Percentiles rank a stretch among this genome's conserved stretches.
Conservation (phyloP, 108 stramenopile genomes). For the Epithemia pelagica region DNA sequence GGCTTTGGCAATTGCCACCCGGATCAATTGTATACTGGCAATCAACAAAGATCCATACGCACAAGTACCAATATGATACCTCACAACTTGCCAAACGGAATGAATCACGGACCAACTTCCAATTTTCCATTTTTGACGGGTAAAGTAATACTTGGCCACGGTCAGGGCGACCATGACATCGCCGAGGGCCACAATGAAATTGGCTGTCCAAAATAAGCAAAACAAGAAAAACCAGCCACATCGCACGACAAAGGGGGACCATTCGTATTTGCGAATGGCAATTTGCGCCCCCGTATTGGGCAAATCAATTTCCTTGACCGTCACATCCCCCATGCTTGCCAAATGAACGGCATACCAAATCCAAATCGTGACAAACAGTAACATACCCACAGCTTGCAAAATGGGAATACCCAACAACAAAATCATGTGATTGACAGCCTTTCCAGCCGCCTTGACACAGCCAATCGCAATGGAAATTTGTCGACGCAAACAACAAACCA, state of each 20-base stretch:
- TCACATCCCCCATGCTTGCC: slow-evolving; percentile 73
- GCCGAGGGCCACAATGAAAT: slow-evolving; percentile 89
- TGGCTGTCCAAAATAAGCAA: slow-evolving; percentile 87
- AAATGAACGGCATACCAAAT: slow-evolving; percentile 47
- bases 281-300: slow-evolving; percentile 10
- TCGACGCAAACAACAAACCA: slow-evolving; percentile 72
- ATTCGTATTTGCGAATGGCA: slow-evolving; percentile 39
- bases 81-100: slow-evolving; percentile 41
- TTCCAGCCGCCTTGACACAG: slow-evolving; percentile 76
- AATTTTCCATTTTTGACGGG: slow-evolving; percentile 59
- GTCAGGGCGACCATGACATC: slow-evolving; percentile 84
- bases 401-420: slow-evolving; percentile 72
- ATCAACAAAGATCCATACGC: slow-evolving; percentile 92
- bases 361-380: slow-evolving; percentile 59
- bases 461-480: slow-evolving; percentile 82
- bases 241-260: slow-evolving; percentile 33
- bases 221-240: slow-evolving; percentile 85
- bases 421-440: slow-evolving; percentile 76
- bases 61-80: slow-evolving; percentile 89
- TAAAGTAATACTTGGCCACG: slow-evolving; percentile 79
- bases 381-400: slow-evolving; percentile 54
- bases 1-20: slow-evolving; percentile 74
- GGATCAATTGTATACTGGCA: slow-evolving; percentile 85
- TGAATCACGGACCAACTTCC: slow-evolving; percentile 58
- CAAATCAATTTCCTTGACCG: slow-evolving; percentile 19